Evolutionary conservation across 352 stramenopile genomes (phyloP).

Genomic region (Pythium aphanidermatum): DNA sequence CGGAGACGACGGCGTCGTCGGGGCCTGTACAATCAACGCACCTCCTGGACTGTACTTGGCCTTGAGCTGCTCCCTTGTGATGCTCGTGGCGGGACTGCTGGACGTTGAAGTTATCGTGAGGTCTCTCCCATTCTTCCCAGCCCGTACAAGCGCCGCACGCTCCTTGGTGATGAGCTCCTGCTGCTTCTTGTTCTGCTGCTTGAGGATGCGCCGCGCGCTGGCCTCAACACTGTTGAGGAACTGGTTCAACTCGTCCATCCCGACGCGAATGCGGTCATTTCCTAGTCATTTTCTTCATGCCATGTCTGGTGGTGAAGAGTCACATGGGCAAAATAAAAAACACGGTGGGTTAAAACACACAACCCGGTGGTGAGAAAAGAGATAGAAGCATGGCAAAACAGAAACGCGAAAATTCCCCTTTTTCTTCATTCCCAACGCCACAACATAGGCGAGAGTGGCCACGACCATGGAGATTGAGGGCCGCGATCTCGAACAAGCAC

Average conservation of each 20-base stretch:
- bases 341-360: no score
- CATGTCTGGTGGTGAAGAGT: no score
- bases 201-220: conserved; percentile 71
- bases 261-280: no score
- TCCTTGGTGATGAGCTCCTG: conserved; percentile 48
- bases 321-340: no score
- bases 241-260: conserved; percentile 77
- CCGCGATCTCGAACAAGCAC: no score
- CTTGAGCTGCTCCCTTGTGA: conserved; percentile 54
- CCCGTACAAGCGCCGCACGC: conserved; percentile 28
- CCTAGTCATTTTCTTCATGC: neutral
- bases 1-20: conserved; percentile 20
- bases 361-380: no score
- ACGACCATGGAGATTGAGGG: no score
- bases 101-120: conserved; percentile 8
- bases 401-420: no score
- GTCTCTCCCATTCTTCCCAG: conserved; percentile 19
- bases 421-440: no score
- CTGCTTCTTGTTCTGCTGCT: conserved; percentile 76
- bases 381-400: no score
- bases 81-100: conserved; percentile 10
- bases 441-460: no score
- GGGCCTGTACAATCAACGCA: conserved; percentile 43
- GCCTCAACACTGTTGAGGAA: conserved; percentile 76
- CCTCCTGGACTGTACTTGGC: conserved; percentile 45